Evolutionary conservation across 179 eudicot species (phyloP).

Genomic region (Beta macrorhiza): DNA sequence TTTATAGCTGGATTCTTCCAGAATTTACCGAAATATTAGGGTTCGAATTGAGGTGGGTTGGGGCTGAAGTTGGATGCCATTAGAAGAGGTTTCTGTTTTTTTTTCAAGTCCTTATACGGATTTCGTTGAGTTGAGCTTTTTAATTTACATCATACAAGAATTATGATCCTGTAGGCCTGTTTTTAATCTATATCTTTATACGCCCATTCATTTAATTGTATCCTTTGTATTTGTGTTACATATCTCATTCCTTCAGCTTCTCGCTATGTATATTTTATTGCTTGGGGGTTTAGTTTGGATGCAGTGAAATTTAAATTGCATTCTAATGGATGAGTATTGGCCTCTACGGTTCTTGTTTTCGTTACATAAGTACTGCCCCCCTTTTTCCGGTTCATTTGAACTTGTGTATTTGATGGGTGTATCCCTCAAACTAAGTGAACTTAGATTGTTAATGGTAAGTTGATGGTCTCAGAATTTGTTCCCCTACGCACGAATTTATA

Average conservation of each 20-base stretch:
- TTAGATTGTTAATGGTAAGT: background rate
- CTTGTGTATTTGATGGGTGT: background rate
- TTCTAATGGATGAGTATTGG: background rate
- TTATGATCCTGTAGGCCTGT: background rate
- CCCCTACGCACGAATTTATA: background rate
- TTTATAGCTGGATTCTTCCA: too few relatives aligned
- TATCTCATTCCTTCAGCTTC: background rate
- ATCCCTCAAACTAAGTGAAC: background rate
- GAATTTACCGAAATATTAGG: too few relatives aligned
- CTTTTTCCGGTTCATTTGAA: background rate
- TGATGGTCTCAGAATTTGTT: background rate
- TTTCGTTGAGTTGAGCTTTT: background rate
- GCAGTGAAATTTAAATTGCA: background rate
- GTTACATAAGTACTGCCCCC: background rate
- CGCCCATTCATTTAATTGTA: background rate
- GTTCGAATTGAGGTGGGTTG: too few relatives aligned
- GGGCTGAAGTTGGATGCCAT: too few relatives aligned
- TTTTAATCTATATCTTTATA: background rate
- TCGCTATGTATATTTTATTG: background rate
- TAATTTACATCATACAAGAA: background rate
- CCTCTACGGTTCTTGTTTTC: background rate
- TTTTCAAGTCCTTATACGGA: too few relatives aligned
- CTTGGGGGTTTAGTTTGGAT: too few relatives aligned
- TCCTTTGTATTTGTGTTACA: background rate
- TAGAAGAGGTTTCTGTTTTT: too few relatives aligned